A percentile compares a stretch with the other conserved stretches of the same genome.
phyloP scores from a whole-genome alignment of 495 filamentous ascomycete species.

The Podospora tetraspora region DNA sequence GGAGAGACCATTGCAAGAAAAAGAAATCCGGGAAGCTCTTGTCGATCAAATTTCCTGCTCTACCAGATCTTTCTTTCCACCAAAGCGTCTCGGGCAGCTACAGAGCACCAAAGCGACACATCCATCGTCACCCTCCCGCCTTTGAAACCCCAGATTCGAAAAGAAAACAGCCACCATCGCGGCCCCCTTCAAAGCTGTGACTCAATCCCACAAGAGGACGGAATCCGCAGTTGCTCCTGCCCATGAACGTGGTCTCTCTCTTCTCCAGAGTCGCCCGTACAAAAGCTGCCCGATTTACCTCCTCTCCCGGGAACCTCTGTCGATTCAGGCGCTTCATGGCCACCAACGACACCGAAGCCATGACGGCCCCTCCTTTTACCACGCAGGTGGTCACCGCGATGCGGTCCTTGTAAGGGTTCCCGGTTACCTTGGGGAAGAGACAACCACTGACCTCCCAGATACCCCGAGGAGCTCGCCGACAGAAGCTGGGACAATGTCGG shows the following conservation, averaged over 20 bases:
- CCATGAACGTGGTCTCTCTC: constrained; percentile 1
- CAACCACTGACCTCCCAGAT: constrained; percentile 46
- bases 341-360: not conserved
- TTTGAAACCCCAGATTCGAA: not conserved
- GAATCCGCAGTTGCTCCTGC: not conserved
- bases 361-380: constrained; percentile 55
- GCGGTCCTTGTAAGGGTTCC: constrained; percentile 62
- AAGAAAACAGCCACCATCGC: not conserved
- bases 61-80: not conserved
- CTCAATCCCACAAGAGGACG: not conserved
- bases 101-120: not conserved
- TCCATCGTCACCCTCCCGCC: not conserved
- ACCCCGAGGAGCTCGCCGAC: constrained; percentile 83
- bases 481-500: constrained; percentile 84
- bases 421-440: not conserved
- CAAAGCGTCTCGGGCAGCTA: not conserved
- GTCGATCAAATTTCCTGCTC: not conserved
- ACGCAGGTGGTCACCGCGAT: constrained; percentile 74
- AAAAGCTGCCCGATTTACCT: constrained; percentile 6
- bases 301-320: not conserved
- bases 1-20: not conserved
- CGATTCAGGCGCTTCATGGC: not conserved
- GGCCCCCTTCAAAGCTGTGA: not conserved
- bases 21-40: not conserved
- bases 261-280: not conserved